These are phyloP conservation scores for Lentinula aciculospora DNA, from an alignment of 768 basidiomycete species.

Conservation along the genomic window DNA sequence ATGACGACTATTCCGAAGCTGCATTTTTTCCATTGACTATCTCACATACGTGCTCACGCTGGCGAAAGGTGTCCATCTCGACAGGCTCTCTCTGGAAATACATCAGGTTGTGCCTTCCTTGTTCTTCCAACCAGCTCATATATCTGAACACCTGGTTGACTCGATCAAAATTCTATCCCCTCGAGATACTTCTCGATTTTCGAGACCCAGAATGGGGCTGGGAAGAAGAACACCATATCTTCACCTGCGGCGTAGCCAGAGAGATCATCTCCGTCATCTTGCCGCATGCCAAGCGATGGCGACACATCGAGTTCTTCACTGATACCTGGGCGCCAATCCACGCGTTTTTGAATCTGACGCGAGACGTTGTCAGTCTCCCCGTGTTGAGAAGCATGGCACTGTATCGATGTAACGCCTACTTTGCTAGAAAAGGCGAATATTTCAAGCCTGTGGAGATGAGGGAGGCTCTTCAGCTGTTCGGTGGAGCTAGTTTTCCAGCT, in stretches of 20 bases:
- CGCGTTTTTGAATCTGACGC: slow-evolving; percentile 19
- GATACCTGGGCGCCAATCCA: slow-evolving; percentile 31
- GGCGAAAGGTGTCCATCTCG: slow-evolving; percentile 42
- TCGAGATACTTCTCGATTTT: slow-evolving; percentile 51
- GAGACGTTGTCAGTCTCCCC: slow-evolving; percentile 14
- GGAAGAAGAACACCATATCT: slow-evolving; percentile 41
- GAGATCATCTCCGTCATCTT: slow-evolving; percentile 21
- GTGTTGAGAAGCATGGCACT: slow-evolving; percentile 19
- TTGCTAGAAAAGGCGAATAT: slow-evolving; percentile 18
- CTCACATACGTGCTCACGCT: slow-evolving; percentile 45
- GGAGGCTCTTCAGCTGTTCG: slow-evolving; percentile 21
- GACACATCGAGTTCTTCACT: slow-evolving; percentile 22
- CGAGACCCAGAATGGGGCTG: slow-evolving; percentile 55
- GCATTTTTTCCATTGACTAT: slow-evolving; percentile 24
- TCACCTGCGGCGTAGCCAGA: slow-evolving; percentile 18
- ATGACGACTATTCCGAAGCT: slow-evolving; percentile 18
- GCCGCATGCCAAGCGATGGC: slow-evolving; percentile 25
- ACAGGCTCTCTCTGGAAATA: slow-evolving; percentile 45
- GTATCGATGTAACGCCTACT: slow-evolving; percentile 28
- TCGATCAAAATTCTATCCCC: slow-evolving; percentile 39
- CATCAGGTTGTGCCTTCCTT: slow-evolving; percentile 41
- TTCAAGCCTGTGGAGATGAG: slow-evolving; percentile 19
- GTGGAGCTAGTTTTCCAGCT: neutral
- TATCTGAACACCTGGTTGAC: slow-evolving; percentile 32
- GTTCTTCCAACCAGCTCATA: slow-evolving; percentile 27